Evolutionary conservation across 2,329 filamentous ascomycete species (phyloP).

Genomic region (Phoma sp.): DNA sequence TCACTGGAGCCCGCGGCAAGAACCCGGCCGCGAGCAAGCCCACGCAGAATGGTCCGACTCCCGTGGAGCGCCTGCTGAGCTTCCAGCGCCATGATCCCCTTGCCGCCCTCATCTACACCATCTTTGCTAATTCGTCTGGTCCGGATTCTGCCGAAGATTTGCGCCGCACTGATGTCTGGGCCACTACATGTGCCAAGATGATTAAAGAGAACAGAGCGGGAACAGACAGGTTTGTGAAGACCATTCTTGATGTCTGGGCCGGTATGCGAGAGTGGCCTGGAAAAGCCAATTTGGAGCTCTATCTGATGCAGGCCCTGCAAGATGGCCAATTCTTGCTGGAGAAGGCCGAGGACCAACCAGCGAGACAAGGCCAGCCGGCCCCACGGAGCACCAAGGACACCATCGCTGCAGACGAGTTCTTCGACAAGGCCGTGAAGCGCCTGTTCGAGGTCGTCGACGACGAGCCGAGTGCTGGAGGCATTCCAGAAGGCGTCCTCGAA

Average conservation of each 20-base stretch:
- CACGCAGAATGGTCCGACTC: slow-evolving; percentile 63
- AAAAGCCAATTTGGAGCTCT: slow-evolving; percentile 88
- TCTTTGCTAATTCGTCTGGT: slow-evolving; percentile 85
- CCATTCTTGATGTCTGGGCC: slow-evolving; percentile 87
- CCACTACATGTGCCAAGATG: slow-evolving; percentile 82
- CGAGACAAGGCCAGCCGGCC: slow-evolving; percentile 73
- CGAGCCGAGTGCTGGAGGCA: slow-evolving; percentile 76
- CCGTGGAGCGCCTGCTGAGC: slow-evolving; percentile 83
- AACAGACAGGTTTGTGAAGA: slow-evolving; percentile 80
- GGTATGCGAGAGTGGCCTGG: slow-evolving; percentile 89
- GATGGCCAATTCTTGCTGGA: slow-evolving; percentile 91
- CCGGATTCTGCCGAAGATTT: slow-evolving; percentile 82
- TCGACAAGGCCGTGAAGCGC: slow-evolving; percentile 78
- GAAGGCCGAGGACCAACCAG: slow-evolving; percentile 76
- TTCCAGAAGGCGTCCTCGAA: slow-evolving; percentile 84
- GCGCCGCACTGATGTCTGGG: slow-evolving; percentile 84
- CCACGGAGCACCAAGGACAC: slow-evolving; percentile 80
- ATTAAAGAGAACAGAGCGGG: slow-evolving; percentile 79
- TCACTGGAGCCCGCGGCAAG: slow-evolving; percentile 61
- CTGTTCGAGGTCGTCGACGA: slow-evolving; percentile 89
- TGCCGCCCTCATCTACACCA: slow-evolving; percentile 83
- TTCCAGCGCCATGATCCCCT: slow-evolving; percentile 90
- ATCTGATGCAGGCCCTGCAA: slow-evolving; percentile 92
- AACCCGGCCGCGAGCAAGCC: slow-evolving; percentile 57
- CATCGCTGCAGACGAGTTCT: slow-evolving; percentile 86